Conservation (phyloP, 331 rosid genomes). For the Pyracantha coccinea region DNA sequence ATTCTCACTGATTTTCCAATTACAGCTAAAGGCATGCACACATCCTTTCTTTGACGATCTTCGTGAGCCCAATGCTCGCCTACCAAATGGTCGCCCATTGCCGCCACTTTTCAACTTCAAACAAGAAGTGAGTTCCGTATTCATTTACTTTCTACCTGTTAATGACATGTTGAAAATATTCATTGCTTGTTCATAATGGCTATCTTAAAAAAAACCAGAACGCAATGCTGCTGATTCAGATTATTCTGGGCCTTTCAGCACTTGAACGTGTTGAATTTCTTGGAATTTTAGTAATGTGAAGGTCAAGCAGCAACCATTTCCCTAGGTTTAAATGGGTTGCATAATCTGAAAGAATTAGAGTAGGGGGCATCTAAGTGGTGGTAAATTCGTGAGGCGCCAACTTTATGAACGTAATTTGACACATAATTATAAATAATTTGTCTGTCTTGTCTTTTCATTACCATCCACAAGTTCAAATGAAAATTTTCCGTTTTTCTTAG, state of each 20-base stretch:
- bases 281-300: not conserved
- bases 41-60: constrained; percentile 97
- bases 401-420: not conserved
- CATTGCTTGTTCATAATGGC: not conserved
- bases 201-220: not conserved
- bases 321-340: not conserved
- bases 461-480: not conserved
- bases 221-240: not conserved
- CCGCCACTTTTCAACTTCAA: constrained; percentile 90
- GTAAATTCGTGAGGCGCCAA: not conserved
- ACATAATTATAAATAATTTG: not conserved
- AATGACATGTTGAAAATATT: not conserved
- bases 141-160: not conserved
- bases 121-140: constrained; percentile 70
- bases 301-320: not conserved
- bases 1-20: not conserved
- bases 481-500: not conserved
- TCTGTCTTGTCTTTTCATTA: not conserved
- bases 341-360: not conserved
- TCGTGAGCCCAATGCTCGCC: constrained; percentile 79
- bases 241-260: not conserved
- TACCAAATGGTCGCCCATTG: constrained; percentile 82
- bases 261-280: not conserved
- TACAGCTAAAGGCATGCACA: constrained; percentile 89
- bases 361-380: too few species aligned